Percentiles rank a stretch among this genome's conserved stretches.
These are phyloP conservation scores for Trametes coccinea DNA, from an alignment of 768 basidiomycete genomes.

Conservation along the genomic window DNA sequence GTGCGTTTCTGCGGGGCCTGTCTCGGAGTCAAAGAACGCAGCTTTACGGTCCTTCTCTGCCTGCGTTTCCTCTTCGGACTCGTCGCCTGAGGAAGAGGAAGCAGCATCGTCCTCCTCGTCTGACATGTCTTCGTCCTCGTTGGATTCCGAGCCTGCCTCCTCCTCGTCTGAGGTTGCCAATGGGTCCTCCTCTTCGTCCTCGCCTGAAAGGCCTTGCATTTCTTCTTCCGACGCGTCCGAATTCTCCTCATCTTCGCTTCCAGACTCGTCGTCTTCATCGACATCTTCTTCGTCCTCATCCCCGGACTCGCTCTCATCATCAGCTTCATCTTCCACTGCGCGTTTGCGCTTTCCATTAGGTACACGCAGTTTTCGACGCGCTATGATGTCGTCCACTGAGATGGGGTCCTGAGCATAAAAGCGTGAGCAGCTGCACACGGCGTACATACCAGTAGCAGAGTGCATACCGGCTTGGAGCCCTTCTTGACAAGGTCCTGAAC, in stretches of 20 bases:
- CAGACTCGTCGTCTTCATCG: conserved; percentile 34
- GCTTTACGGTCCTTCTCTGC: conserved; percentile 71
- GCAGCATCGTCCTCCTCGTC: conserved; percentile 38
- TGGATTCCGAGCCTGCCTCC: conserved; percentile 30
- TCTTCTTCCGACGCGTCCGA: conserved; percentile 40
- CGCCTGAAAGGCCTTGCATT: conserved; percentile 20
- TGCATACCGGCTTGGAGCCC: conserved; percentile 60
- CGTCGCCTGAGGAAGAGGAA: conserved; percentile 59
- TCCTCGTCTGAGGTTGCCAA: conserved; percentile 46
- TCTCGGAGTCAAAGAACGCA: conserved; percentile 78
- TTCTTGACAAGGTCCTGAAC: conserved; percentile 61
- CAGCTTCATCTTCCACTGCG: conserved; percentile 37
- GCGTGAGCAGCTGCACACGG: conserved; percentile 8
- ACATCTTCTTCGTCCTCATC: conserved; percentile 37
- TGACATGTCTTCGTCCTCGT: conserved; percentile 27
- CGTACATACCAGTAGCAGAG: conserved; percentile 18
- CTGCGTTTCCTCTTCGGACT: conserved; percentile 61
- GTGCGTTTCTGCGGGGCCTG: conserved; percentile 51
- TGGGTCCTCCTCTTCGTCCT: conserved; percentile 41
- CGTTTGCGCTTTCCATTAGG: conserved; percentile 64
- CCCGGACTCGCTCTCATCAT: conserved; percentile 28
- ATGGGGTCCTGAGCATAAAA: conserved; percentile 58
- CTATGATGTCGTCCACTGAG: conserved; percentile 91
- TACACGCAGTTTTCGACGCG: conserved; percentile 51
- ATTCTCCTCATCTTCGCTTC: conserved; percentile 35